These are phyloP conservation scores for Harringtonia lauricola DNA, from an alignment of 2,329 filamentous ascomycete genomes.

Conservation along the genomic window DNA sequence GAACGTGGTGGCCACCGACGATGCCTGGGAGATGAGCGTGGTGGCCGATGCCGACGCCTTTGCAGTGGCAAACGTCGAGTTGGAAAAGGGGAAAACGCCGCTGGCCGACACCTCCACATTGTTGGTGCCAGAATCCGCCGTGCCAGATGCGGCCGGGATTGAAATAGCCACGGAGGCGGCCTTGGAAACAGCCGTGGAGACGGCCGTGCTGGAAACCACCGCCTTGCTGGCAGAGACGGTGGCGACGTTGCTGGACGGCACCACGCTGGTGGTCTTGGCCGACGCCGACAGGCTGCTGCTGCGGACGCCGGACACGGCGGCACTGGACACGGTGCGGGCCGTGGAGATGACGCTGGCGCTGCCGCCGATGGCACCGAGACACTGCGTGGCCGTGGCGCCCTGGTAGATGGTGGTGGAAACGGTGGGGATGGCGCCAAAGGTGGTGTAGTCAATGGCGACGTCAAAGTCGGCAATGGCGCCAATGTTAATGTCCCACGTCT, in stretches of 20 bases:
- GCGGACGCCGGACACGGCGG: neutral
- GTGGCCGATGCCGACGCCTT: too few relatives aligned
- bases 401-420: slow-evolving; percentile 27
- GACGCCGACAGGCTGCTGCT: neutral
- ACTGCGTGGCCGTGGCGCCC: slow-evolving; percentile 25
- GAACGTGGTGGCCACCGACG: neutral
- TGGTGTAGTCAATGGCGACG: slow-evolving; percentile 25
- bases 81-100: too few relatives aligned
- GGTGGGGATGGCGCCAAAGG: slow-evolving; percentile 27
- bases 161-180: too few relatives aligned
- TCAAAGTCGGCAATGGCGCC: slow-evolving; percentile 24
- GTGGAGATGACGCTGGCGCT: neutral
- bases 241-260: neutral
- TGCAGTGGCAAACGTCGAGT: too few relatives aligned
- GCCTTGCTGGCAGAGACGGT: neutral
- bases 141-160: too few relatives aligned
- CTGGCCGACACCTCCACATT: too few relatives aligned
- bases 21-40: too few relatives aligned
- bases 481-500: slow-evolving; percentile 27
- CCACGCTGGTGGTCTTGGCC: neutral
- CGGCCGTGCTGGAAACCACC: too few relatives aligned
- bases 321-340: neutral
- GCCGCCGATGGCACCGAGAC: slow-evolving; percentile 12
- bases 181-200: too few relatives aligned
- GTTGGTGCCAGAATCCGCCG: too few relatives aligned